Percentiles rank a stretch among this genome's conserved stretches.
These are phyloP conservation scores for Aspergillus olivimuriae DNA, from an alignment of 495 filamentous ascomycete genomes.

Conservation along the genomic window DNA sequence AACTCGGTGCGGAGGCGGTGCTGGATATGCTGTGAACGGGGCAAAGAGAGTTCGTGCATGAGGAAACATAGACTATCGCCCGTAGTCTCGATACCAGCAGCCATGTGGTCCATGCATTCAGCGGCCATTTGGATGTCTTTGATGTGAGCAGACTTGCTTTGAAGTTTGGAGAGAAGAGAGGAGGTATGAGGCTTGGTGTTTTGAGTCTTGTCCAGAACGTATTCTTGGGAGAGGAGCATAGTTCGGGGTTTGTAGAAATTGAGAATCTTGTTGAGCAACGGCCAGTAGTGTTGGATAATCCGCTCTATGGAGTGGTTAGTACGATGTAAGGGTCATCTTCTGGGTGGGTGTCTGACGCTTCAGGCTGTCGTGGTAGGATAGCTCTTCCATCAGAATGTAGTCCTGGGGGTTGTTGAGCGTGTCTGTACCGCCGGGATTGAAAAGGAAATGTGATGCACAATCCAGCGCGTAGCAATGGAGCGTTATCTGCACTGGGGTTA, in stretches of 20 bases:
- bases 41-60: conserved; percentile 60
- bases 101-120: conserved; percentile 45
- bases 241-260: conserved; percentile 18
- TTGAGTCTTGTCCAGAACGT: conserved; percentile 15
- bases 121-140: conserved; percentile 27
- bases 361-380: conserved; percentile 58
- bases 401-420: conserved; percentile 46
- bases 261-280: not conserved
- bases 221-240: conserved; percentile 26
- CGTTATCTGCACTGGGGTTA: conserved; percentile 13
- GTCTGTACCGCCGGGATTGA: conserved; percentile 53
- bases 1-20: conserved; percentile 44
- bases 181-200: conserved; percentile 26
- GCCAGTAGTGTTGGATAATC: not conserved
- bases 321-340: conserved; percentile 29
- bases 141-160: conserved; percentile 9
- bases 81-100: conserved; percentile 62
- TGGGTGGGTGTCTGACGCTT: conserved; percentile 40
- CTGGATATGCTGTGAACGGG: conserved; percentile 40
- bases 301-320: too few relatives aligned
- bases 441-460: conserved; percentile 58
- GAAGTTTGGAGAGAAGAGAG: conserved; percentile 24
- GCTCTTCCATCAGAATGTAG: conserved; percentile 57
- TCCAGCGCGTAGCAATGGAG: conserved; percentile 62
- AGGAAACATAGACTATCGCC: conserved; percentile 60